These are phyloP conservation scores for Asterochloris sp. DNA, from an alignment of 139 green algal species.

Conservation along the genomic window DNA sequence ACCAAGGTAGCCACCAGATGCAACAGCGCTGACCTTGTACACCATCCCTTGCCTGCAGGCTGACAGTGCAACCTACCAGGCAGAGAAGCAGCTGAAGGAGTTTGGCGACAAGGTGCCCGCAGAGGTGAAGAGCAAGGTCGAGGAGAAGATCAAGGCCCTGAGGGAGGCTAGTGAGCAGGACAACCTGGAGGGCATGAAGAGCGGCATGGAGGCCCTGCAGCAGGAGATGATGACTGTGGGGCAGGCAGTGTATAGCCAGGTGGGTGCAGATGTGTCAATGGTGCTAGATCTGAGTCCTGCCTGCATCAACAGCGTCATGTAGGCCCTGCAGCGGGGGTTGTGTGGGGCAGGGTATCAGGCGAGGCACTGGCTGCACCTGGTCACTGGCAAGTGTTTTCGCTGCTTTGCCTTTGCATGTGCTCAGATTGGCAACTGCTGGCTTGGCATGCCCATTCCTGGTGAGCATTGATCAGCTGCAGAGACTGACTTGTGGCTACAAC, in stretches of 20 bases:
- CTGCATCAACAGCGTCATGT: too few relatives aligned
- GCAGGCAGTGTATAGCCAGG: constrained; percentile 83
- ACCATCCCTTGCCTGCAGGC: constrained; percentile 41
- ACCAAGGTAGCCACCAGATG: too few relatives aligned
- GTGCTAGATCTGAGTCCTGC: too few relatives aligned
- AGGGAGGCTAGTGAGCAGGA: constrained; percentile 58
- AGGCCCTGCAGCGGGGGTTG: too few relatives aligned
- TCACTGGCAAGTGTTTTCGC: neutral
- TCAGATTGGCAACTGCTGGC: too few relatives aligned
- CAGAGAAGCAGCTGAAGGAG: constrained; percentile 98
- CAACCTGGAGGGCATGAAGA: constrained; percentile 88
- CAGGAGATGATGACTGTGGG: constrained; percentile 92
- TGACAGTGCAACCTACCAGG: constrained; percentile 89
- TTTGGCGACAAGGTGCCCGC: constrained; percentile 89
- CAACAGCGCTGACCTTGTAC: too few relatives aligned
- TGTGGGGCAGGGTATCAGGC: neutral
- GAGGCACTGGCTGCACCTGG: constrained; percentile 21
- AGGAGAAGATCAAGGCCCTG: constrained; percentile 78
- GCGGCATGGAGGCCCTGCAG: constrained; percentile 82
- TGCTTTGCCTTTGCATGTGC: too few relatives aligned
- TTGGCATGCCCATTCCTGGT: too few relatives aligned
- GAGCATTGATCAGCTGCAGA: too few relatives aligned
- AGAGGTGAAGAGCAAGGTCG: constrained; percentile 83
- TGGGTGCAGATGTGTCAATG: constrained; percentile 15
- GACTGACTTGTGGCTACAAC: too few relatives aligned